phyloP scores from a whole-genome alignment of 257 asterid species.

The Solanum chilense region DNA sequence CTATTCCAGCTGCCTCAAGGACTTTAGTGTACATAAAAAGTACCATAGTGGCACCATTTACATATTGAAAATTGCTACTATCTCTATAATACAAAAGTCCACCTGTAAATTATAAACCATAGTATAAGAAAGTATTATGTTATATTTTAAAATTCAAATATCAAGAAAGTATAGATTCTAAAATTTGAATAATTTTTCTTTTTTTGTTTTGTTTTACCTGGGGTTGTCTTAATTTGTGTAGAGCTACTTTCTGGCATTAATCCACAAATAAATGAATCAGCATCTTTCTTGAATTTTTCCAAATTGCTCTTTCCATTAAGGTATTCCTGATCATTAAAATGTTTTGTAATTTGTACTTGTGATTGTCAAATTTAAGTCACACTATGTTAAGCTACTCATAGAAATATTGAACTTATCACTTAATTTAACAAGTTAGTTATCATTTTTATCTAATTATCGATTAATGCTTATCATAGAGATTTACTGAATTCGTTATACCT shows the following conservation, averaged over 20 bases:
- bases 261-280: conserved; percentile 62
- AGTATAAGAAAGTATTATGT: neutral
- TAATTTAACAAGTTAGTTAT: neutral
- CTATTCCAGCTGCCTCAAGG: conserved; percentile 19
- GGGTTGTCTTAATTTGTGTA: conserved; percentile 53
- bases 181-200: neutral
- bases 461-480: neutral
- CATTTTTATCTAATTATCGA: neutral
- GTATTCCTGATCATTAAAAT: conserved; percentile 35
- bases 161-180: neutral
- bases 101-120: conserved; percentile 31
- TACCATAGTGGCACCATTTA: conserved; percentile 41
- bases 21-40: conserved; percentile 42
- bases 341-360: neutral
- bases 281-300: conserved; percentile 40
- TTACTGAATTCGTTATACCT: neutral
- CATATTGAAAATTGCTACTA: conserved; percentile 66
- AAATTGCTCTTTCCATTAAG: conserved; percentile 34
- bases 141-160: neutral
- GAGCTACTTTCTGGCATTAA: conserved; percentile 73
- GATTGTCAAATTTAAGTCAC: neutral
- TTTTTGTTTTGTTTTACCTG: conserved; percentile 22
- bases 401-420: neutral
- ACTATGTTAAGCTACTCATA: neutral
- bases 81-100: conserved; percentile 63